Evolutionary conservation across 805 yeast species (phyloP), one percentile per base, ranked within the genome.

Genomic region (Nakazawaea ishiwadae): DNA sequence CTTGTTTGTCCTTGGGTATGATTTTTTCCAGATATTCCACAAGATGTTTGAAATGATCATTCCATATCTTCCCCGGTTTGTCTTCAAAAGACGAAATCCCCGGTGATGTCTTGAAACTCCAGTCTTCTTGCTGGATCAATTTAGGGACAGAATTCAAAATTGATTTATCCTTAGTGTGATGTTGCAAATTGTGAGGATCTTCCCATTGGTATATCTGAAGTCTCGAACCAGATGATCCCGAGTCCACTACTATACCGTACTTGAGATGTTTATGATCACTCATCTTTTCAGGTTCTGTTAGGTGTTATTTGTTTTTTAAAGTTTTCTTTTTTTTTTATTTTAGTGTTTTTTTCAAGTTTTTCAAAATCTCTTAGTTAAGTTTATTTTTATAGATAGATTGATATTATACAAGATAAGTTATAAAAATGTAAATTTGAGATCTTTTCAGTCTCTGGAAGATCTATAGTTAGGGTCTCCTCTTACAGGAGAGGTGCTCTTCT

Each of bases 221-320:
- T 40, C 99, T 68, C 4, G 97, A 88, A 1, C 99, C 99, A 0
- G 96, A 85, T 1, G 97, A 89, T 1, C 99, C 99, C 0, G 97
- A 88, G 60, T 91, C 99, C 3, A 91, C 74, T 12, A 91, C 95
- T 23, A 93, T 81, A 20, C 96, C 97, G 66, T 86, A 90, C 38
- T 69, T 54, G 30, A 31, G 4, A 15, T 33, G 29, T 14, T 37
- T 14, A 18, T 33, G 23, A 7, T 40, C 31, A 18, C 12, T n/a
- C 19, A 23, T 32, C 2, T 19, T 11, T n/a, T 10, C 7, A 11
- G 18, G 11, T 20, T n/a, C n/a, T 37, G 31, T 21, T 11, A 23
- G 14, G 30, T 20, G 11, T 21, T 7, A 16, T 20, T 27, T 17
- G 20, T 15, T 15, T 29, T 19, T 37, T 14, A 5, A 9, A 6